These are phyloP conservation scores for Venturia effusa DNA, from an alignment of 2,329 filamentous ascomycete genomes.

Conservation along the genomic window DNA sequence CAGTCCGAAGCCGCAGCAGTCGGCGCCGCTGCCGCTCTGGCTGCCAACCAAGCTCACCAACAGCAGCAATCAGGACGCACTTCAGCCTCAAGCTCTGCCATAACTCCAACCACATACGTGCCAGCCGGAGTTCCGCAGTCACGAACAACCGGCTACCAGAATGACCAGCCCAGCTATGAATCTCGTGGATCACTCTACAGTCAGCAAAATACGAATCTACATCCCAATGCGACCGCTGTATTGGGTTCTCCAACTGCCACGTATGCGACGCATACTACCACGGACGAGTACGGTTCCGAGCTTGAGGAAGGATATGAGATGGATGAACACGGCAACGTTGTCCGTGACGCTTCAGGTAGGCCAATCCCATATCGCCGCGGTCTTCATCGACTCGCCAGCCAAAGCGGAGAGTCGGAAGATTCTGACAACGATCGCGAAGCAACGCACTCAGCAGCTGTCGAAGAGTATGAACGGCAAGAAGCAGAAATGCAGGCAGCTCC, in stretches of 20 bases:
- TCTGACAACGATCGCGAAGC: slow-evolving; percentile 10
- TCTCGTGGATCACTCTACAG: slow-evolving; percentile 5
- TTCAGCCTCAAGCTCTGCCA: not conserved
- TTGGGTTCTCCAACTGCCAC: not conserved
- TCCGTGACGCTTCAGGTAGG: slow-evolving; percentile 50
- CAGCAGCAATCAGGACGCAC: not conserved
- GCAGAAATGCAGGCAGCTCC: not conserved
- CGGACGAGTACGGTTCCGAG: not conserved
- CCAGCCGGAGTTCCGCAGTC: not conserved
- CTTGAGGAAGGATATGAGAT: slow-evolving; percentile 55
- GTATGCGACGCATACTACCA: not conserved
- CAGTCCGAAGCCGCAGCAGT: not conserved
- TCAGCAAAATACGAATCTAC: slow-evolving; percentile 4
- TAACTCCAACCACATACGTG: not conserved
- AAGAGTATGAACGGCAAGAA: slow-evolving; percentile 2
- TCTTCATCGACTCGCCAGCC: slow-evolving; percentile 17
- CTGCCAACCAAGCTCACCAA: not conserved
- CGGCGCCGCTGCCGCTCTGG: not conserved
- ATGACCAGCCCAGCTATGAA: not conserved
- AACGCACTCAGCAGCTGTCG: not conserved
- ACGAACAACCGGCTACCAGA: not conserved
- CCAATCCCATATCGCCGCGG: slow-evolving; percentile 44
- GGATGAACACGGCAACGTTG: slow-evolving; percentile 49
- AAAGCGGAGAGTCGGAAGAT: not conserved
- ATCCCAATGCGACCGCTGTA: not conserved